Evolutionary conservation across 2,329 filamentous ascomycete genomes (phyloP).

Genomic region (Colletotrichum tropicicola): DNA sequence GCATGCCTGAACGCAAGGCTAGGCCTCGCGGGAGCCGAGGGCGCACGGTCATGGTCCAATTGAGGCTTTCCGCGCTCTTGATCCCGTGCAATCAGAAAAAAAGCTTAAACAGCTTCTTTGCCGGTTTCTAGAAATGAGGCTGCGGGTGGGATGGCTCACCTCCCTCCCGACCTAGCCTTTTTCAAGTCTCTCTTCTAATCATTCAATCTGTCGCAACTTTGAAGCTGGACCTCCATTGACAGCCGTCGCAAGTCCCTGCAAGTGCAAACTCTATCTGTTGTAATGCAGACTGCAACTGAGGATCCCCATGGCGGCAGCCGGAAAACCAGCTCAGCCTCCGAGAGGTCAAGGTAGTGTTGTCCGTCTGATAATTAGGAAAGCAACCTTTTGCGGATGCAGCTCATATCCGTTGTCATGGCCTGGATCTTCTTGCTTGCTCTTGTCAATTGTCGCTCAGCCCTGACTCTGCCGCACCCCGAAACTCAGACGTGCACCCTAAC

Average conservation of each 20-base stretch:
- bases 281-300: neutral
- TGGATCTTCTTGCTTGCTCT: neutral
- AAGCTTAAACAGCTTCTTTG: slow-evolving; percentile 11
- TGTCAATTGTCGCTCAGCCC: neutral
- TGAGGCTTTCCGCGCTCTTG: too few relatives aligned
- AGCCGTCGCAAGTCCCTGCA: neutral
- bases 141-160: neutral
- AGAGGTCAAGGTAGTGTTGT: neutral
- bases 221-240: neutral
- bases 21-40: too few relatives aligned
- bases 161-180: neutral
- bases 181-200: neutral
- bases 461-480: neutral
- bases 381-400: neutral
- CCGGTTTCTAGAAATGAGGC: neutral
- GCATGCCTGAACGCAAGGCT: too few relatives aligned
- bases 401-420: neutral
- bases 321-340: neutral
- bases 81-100: neutral
- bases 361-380: neutral
- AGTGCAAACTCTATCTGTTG: neutral
- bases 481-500: neutral
- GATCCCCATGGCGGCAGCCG: neutral
- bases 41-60: neutral
- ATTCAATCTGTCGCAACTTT: neutral